phyloP scores from a whole-genome alignment of 192 early-diverging fungal species.

The Gigaspora rosea region DNA sequence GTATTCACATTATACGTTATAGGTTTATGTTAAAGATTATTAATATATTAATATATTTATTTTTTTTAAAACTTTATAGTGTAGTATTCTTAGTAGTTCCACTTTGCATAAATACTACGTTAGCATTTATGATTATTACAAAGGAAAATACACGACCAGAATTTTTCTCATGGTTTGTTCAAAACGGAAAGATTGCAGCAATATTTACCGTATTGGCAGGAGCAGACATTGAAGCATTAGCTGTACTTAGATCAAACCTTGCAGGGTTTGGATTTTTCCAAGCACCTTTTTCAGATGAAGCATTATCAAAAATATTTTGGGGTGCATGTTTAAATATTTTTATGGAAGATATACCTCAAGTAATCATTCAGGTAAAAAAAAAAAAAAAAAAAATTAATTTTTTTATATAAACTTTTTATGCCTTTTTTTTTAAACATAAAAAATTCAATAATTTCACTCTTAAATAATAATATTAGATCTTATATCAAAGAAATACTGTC shows the following conservation, averaged over 20 bases:
- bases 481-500: background rate
- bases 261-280: slow-evolving; percentile 7
- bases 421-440: too few species aligned
- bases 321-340: slow-evolving; percentile 2
- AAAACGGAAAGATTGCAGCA: background rate
- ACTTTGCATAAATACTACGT: background rate
- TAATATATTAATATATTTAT: background rate
- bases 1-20: too few species aligned
- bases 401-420: background rate
- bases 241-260: background rate
- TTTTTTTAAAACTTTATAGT: background rate
- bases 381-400: background rate
- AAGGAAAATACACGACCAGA: background rate
- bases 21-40: background rate
- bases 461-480: background rate
- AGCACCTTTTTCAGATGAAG: slow-evolving; percentile 1
- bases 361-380: slow-evolving; percentile 23
- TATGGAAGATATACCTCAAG: slow-evolving; percentile 28
- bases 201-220: slow-evolving; percentile 27
- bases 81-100: slow-evolving; percentile 3
- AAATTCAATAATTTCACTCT: background rate
- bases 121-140: slow-evolving; percentile 5
- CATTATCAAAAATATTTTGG: slow-evolving; percentile 11
- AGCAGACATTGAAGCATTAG: slow-evolving; percentile 12
- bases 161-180: background rate